These are phyloP conservation scores for Claviceps sp. DNA, from an alignment of 2,329 filamentous ascomycete species.

Conservation along the genomic window DNA sequence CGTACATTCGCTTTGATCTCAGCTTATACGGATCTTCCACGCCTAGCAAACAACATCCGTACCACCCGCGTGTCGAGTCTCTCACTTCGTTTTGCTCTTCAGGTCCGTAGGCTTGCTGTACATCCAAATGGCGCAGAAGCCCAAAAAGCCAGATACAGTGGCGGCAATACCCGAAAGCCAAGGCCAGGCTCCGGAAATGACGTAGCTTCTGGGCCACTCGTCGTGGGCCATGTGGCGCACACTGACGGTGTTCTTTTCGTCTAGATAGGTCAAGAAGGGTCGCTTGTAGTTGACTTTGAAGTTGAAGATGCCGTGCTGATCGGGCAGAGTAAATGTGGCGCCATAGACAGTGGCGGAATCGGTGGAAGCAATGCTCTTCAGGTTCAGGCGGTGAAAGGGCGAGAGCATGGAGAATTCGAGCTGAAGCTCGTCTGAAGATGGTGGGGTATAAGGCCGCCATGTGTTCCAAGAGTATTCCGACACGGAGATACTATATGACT, in stretches of 20 bases:
- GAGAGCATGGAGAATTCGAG: slow-evolving; percentile 99
- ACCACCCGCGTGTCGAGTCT: neutral
- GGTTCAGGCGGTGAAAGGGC: slow-evolving; percentile 79
- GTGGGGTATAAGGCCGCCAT: slow-evolving; percentile 60
- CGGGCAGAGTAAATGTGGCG: slow-evolving; percentile 67
- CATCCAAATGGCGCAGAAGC: slow-evolving; percentile 79
- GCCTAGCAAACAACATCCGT: neutral
- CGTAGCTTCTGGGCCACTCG: slow-evolving; percentile 85
- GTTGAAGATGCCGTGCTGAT: slow-evolving; percentile 98
- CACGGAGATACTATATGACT: slow-evolving; percentile 79
- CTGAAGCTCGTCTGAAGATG: slow-evolving; percentile 62
- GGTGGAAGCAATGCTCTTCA: slow-evolving; percentile 42
- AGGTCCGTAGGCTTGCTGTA: slow-evolving; percentile 41
- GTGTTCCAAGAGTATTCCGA: slow-evolving; percentile 70
- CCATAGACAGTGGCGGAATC: slow-evolving; percentile 60
- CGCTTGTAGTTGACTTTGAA: slow-evolving; percentile 96
- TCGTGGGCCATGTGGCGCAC: slow-evolving; percentile 95
- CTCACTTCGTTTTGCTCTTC: slow-evolving; percentile 19
- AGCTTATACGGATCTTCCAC: neutral
- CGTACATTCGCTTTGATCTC: neutral
- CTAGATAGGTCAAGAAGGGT: slow-evolving; percentile 75
- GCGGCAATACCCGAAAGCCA: slow-evolving; percentile 83
- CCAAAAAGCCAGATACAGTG: slow-evolving; percentile 72
- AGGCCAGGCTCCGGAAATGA: slow-evolving; percentile 83
- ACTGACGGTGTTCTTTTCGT: slow-evolving; percentile 90